Base-by-base conservation (phyloP, 345 rosid species). In the Pseudoturritis turrita region DNA sequence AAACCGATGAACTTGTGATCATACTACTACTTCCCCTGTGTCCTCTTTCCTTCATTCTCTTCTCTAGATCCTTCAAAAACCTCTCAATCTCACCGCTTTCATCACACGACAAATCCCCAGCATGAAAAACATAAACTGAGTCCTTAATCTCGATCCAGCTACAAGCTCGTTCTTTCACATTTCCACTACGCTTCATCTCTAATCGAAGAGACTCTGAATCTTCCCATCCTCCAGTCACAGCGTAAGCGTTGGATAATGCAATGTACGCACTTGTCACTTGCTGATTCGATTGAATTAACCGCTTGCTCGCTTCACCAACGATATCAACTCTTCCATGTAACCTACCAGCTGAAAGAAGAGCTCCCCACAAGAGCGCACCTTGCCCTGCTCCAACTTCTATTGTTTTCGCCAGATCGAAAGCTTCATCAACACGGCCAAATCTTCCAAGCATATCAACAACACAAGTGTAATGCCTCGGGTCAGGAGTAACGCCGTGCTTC, bases 401-500 rank as follows among this genome's bases (percentile, higher is more conserved):
- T 3, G 80, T 84, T 57, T 79, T 84, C 1, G 95, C 95, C 54
- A 92, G 68, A 5, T 36, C 70, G 72, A 76, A 80, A 39, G 96
- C 98, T 73, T 84, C 88, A 15, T 88, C 95, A 26, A 92, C 69
- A 68, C 83, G 88, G 19, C 96, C 96, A 23, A 59, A 69, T 79
- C 98, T 87, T 39, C 89, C 79, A 15, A 89, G 84, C 92, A 92
- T 92, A 62, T 92, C 96, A 39, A 88, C 95, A 67, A 83, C 83
- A 59, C 98, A 92, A 12, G 79, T 83, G 69, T 85, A 87, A 74
- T 92, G 96, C 82, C 78, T 89, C 47, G 85, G 26, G 19, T 81
- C 84, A 21, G 95, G 88, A 45, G 21, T 39, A 55, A 92, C 56
- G 53, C 88, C 87, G 14, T 89, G 70, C 26, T 78, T 83, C 67